Evolutionary conservation across 2,329 filamentous ascomycete species (phyloP).

Genomic region (Sordariomycetes sp.): DNA sequence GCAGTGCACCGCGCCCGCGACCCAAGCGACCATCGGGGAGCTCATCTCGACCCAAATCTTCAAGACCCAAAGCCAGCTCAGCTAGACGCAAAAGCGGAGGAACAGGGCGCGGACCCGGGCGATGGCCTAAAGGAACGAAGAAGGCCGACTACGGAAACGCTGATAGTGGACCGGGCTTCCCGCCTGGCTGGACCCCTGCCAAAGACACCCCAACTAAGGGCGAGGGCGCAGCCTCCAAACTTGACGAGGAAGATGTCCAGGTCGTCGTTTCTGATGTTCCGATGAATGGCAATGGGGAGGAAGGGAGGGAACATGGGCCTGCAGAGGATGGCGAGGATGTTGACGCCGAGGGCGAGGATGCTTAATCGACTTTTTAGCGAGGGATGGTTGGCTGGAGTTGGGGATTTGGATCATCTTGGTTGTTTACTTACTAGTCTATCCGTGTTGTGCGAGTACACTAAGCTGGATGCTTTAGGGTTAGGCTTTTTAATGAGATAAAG

Average conservation of each 20-base stretch:
- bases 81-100: conserved; percentile 48
- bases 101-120: conserved; percentile 54
- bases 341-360: conserved; percentile 21
- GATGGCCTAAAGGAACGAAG: conserved; percentile 61
- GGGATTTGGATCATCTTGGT: too few species aligned
- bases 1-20: conserved; percentile 16
- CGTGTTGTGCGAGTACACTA: too few species aligned
- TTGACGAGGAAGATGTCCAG: conserved; percentile 17
- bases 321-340: conserved; percentile 15
- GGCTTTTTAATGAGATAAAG: too few species aligned
- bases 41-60: conserved; percentile 18
- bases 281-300: conserved; percentile 5
- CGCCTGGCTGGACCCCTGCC: conserved; percentile 40
- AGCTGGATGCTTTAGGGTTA: too few species aligned
- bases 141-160: conserved; percentile 61
- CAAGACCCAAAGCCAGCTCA: conserved; percentile 30
- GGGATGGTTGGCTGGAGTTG: too few species aligned
- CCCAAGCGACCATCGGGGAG: conserved; percentile 4
- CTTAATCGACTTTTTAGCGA: too few species aligned
- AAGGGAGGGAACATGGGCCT: conserved; percentile 5
- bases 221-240: conserved; percentile 7
- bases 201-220: conserved; percentile 1
- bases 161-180: conserved; percentile 54
- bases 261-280: conserved; percentile 14
- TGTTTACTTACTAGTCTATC: too few species aligned